Percentiles rank a stretch among this genome's conserved stretches.
phyloP scores from a whole-genome alignment of 495 filamentous ascomycete species.

The Penicillium soppii region DNA sequence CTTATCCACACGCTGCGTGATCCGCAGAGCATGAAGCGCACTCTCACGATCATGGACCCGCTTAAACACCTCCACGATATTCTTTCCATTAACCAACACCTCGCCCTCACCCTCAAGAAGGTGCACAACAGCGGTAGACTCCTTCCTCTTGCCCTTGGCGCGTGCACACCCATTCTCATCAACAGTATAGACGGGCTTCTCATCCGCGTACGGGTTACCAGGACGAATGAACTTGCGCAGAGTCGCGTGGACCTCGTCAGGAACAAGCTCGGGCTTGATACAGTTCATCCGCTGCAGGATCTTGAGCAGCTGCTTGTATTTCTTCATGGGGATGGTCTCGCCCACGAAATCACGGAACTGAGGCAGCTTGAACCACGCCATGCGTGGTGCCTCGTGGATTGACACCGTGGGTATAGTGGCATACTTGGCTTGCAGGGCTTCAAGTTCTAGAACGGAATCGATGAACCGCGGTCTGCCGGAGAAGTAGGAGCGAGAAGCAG shows the following conservation, averaged over 20 bases:
- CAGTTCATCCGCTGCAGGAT: slow-evolving; percentile 78
- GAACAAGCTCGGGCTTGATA: slow-evolving; percentile 79
- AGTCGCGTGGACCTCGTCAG: slow-evolving; percentile 60
- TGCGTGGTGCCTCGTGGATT: slow-evolving; percentile 63
- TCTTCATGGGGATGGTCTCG: slow-evolving; percentile 73
- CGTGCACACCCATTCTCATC: slow-evolving; percentile 74
- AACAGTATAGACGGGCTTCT: slow-evolving; percentile 54
- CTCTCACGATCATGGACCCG: slow-evolving; percentile 93
- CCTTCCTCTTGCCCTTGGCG: slow-evolving; percentile 81
- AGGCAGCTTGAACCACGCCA: slow-evolving; percentile 79
- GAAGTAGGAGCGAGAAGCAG: slow-evolving; percentile 90
- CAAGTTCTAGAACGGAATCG: slow-evolving; percentile 75
- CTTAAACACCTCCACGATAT: slow-evolving; percentile 72
- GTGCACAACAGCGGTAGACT: slow-evolving; percentile 75
- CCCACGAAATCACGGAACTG: slow-evolving; percentile 74
- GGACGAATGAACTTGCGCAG: slow-evolving; percentile 71
- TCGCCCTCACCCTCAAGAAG: slow-evolving; percentile 91
- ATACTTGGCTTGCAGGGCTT: slow-evolving; percentile 67
- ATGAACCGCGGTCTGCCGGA: slow-evolving; percentile 80
- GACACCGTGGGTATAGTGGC: slow-evolving; percentile 66
- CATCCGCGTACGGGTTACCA: slow-evolving; percentile 65
- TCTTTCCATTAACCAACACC: slow-evolving; percentile 85
- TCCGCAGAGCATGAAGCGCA: slow-evolving; percentile 83
- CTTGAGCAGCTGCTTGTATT: slow-evolving; percentile 72
- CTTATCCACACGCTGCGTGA: slow-evolving; percentile 82